phyloP scores from a whole-genome alignment of 2,329 filamentous ascomycete genomes.

The Hypoxylon sp. region DNA sequence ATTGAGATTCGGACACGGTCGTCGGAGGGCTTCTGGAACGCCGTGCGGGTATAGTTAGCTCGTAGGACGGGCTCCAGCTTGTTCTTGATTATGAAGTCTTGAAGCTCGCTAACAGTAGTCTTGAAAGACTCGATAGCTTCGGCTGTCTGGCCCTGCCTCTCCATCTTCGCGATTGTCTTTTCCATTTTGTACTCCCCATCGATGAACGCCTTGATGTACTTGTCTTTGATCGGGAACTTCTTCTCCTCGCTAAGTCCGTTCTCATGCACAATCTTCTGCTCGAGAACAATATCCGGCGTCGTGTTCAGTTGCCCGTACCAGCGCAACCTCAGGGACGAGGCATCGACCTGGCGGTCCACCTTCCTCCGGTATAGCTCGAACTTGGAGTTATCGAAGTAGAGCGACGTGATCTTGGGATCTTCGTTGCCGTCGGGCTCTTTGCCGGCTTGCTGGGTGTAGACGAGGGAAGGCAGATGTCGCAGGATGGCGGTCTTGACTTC shows the following conservation, averaged over 20 bases:
- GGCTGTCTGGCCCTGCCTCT: constrained; percentile 76
- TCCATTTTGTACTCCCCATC: constrained; percentile 91
- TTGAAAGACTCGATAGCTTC: constrained; percentile 77
- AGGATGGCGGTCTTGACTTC: constrained; percentile 98
- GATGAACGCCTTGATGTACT: constrained; percentile 90
- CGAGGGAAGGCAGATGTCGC: constrained; percentile 87
- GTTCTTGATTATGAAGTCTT: constrained; percentile 81
- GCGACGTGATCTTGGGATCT: constrained; percentile 91
- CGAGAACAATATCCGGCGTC: constrained; percentile 83
- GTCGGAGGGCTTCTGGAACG: constrained; percentile 95
- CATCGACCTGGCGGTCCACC: constrained; percentile 79
- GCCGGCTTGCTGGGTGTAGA: constrained; percentile 89
- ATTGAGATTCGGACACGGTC: constrained; percentile 91
- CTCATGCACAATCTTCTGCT: constrained; percentile 87
- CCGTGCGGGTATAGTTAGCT: constrained; percentile 93
- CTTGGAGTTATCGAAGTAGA: constrained; percentile 92
- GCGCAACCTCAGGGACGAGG: constrained; percentile 84
- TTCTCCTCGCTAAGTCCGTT: constrained; percentile 83
- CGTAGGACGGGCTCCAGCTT: constrained; percentile 86
- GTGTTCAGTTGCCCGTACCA: constrained; percentile 90
- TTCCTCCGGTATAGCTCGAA: constrained; percentile 91
- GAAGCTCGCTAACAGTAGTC: constrained; percentile 79
- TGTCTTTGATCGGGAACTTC: constrained; percentile 89
- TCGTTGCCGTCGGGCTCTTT: constrained; percentile 84
- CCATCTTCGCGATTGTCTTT: constrained; percentile 89